Evolutionary conservation across 192 early-diverging fungal genomes (phyloP), one percentile per base, ranked within the genome.

Genomic region (Coemansia javaensis): DNA sequence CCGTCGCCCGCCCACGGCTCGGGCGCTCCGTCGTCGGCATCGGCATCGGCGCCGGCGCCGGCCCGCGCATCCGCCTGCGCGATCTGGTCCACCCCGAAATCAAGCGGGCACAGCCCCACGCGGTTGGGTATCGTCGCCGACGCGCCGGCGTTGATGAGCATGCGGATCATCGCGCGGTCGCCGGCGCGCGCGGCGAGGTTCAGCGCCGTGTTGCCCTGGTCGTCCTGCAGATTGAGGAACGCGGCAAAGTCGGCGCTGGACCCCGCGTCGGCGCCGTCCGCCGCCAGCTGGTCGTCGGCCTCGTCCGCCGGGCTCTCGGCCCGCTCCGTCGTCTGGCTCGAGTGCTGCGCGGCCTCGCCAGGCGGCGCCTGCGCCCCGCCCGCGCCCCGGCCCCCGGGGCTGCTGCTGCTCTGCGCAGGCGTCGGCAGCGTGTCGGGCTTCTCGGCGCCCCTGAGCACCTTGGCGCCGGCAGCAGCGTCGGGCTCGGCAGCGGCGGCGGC

Each of bases 131-230:
- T 81, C 3, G 66, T 59, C 1, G 70, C 42, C 40, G 85, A 85
- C 0, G 96, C 94, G 7, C 96, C 96, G 6, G 83, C 86, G 15
- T 90, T 79, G 21, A 82, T 56, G 21, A 90, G 53, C 42, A 82
- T 56, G 15, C 87, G 83, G 6, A 84, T 72, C 66, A 94, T 65
- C 0, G 79, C 69, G 22, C 79, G 51, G 47, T 86, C 85, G 15
- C 89, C 90, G 8, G 86, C 49, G 14, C 89, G 63, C 2, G 92
- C 89, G 0, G 93, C 89, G 46, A 97, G 83, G 50, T 86, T 93
- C 35, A 99, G 59, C 0, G 94, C 89, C 8, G 94, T 97, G 47
- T 96, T 88, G 5, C 96, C 96, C 15, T 80, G 79, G 6, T 82
- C 74, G 44, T 96, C 90, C 44, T 89, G 82, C 22, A 90, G 75